Conservation (phyloP, 345 rosid species). For the Boechera divaricarpa region DNA sequence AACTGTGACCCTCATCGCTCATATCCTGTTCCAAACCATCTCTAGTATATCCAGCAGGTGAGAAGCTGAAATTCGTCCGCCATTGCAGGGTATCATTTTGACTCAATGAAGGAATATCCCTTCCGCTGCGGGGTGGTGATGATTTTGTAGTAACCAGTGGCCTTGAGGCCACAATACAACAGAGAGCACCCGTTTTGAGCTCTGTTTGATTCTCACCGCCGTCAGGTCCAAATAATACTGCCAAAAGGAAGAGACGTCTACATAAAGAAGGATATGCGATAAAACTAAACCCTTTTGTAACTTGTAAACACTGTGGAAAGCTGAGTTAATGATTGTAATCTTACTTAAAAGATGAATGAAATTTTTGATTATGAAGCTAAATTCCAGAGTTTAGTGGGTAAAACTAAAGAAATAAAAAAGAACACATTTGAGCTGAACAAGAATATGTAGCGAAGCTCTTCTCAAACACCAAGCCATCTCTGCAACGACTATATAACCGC, state of each 20-base stretch:
- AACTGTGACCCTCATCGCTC: constrained; percentile 46
- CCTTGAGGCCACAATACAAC: constrained; percentile 92
- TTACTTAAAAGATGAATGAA: background rate
- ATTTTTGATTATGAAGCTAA: background rate
- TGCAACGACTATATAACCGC: no score
- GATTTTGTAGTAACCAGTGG: constrained; percentile 72
- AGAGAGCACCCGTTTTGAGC: constrained; percentile 86
- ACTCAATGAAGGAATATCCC: constrained; percentile 45
- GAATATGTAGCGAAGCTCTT: no score
- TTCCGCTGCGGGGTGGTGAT: constrained; percentile 40
- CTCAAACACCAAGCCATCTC: no score
- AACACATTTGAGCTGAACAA: background rate
- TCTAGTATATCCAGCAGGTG: constrained; percentile 79
- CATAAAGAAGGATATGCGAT: background rate
- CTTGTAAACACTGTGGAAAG: background rate
- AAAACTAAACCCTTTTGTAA: background rate
- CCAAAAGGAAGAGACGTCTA: background rate
- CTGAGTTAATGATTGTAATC: constrained; percentile 8
- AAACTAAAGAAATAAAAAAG: background rate
- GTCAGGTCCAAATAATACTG: background rate
- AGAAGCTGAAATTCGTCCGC: constrained; percentile 82
- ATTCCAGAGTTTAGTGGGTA: background rate
- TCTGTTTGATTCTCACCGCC: constrained; percentile 14
- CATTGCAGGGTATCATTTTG: constrained; percentile 67
- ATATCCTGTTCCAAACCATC: constrained; percentile 53